These are phyloP conservation scores for Ashbya aceris DNA, from an alignment of 1,139 yeast genomes.

Conservation along the genomic window DNA sequence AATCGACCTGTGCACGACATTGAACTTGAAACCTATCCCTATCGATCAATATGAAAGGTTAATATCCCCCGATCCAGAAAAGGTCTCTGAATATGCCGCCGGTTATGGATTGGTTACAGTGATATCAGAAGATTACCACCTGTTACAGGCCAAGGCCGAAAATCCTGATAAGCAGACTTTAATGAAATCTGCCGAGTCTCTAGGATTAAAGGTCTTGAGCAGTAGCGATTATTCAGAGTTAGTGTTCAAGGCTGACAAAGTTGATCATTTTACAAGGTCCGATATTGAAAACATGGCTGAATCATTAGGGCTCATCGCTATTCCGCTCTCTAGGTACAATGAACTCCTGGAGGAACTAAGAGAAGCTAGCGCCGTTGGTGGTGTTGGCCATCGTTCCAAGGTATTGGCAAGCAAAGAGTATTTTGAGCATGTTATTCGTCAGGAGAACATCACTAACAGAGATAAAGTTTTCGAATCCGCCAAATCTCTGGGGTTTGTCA, in stretches of 20 bases:
- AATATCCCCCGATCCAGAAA: slow-evolving; percentile 12
- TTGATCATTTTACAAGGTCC: slow-evolving; percentile 17
- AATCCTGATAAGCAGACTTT: slow-evolving; percentile 24
- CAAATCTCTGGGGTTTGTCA: slow-evolving; percentile 30
- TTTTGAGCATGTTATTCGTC: slow-evolving; percentile 28
- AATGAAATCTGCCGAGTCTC: slow-evolving; percentile 19
- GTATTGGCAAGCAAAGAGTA: slow-evolving; percentile 29
- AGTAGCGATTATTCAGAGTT: slow-evolving; percentile 23
- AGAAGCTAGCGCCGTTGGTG: slow-evolving; percentile 10
- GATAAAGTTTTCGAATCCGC: slow-evolving; percentile 30
- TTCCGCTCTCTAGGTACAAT: slow-evolving; percentile 19
- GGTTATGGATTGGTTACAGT: slow-evolving; percentile 15
- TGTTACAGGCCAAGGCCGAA: slow-evolving; percentile 20
- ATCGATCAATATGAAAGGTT: slow-evolving; percentile 23
- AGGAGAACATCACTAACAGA: slow-evolving; percentile 19
- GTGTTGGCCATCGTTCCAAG: slow-evolving; percentile 21
- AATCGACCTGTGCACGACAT: slow-evolving; percentile 12
- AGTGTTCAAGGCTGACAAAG: slow-evolving; percentile 9
- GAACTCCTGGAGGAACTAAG: slow-evolving; percentile 12
- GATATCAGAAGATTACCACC: slow-evolving; percentile 15
- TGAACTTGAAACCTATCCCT: slow-evolving; percentile 22
- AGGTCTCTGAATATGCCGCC: slow-evolving; percentile 12
- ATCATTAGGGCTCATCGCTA: slow-evolving; percentile 21
- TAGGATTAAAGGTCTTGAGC: slow-evolving; percentile 22
- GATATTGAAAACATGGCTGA: slow-evolving; percentile 25